Base-by-base conservation (phyloP, 2,329 filamentous ascomycete species). In the Fusarium proliferatum region DNA sequence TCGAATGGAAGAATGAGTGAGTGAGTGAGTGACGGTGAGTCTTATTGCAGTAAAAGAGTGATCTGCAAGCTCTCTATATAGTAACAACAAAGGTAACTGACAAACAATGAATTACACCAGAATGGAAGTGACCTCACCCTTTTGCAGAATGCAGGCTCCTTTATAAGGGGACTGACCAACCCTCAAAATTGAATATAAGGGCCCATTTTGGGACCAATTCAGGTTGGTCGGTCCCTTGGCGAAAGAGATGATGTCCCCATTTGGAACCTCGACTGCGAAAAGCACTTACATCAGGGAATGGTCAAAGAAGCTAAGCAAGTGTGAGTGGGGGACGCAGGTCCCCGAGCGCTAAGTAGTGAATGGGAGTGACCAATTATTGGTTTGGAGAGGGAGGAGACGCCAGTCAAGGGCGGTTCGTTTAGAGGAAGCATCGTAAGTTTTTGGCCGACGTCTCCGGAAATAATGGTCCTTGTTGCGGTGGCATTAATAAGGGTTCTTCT, bases 61-160 rank as follows among this genome's bases (percentile, higher is more conserved):
- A 69, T 68, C 71, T 61, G 71, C 41, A 64, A 49, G 55, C 46
- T 58, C 67, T 72, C 62, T 73, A 73, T 74, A 73, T 73, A 71
- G 55, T 34, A 64, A 23, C 33, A 43, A 43, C 48, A 42, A 61
- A 53, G 34, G 56, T 19, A 51, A 65, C 46, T 59, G 34, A 64
- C 51, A 53, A 57, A 64, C 38, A 33, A 48, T 56, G 57, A 62
- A 30, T 33, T 38, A 52, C 52, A 45, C 21, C 45, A 53, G 26
- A 51, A 67, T 55, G 51, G 36, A 67, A 57, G n/a, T 23, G 45
- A 41, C 21, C 21, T 61, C 43, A 38, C 57, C 65, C 57, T 63
- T 63, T 38, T 41, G 23, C 56, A 60, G 55, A 56, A 61, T 55
- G 49, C 23, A 68, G 41, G 58, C 67, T 74, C 71, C 67, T 74